phyloP scores from a whole-genome alignment of 345 rosid species.

The Eucalyptus albens region DNA sequence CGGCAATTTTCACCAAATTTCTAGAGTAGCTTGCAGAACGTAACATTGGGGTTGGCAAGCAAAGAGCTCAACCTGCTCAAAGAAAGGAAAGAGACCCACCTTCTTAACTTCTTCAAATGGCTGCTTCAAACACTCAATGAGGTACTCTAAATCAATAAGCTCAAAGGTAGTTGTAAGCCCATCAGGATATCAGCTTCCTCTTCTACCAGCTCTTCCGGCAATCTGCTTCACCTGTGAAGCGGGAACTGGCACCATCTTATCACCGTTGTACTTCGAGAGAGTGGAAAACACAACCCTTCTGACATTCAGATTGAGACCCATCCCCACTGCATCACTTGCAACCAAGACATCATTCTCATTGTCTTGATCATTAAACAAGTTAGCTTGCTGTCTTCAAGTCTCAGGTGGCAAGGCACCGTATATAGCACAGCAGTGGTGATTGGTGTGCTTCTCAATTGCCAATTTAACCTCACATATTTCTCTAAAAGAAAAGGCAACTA shows the following conservation, averaged over 20 bases:
- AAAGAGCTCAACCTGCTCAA: conserved; percentile 87
- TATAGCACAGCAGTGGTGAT: conserved; percentile 84
- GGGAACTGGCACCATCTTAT: conserved; percentile 65
- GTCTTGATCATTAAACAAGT: conserved; percentile 72
- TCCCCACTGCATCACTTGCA: conserved; percentile 95
- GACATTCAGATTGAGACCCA: conserved; percentile 90
- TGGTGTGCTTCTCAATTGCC: conserved; percentile 74
- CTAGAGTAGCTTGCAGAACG: conserved; percentile 53
- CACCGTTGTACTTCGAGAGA: conserved; percentile 74
- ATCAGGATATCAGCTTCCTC: conserved; percentile 83
- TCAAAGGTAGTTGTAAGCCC: conserved; percentile 79
- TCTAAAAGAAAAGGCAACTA: conserved; percentile 88
- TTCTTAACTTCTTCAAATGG: conserved; percentile 54
- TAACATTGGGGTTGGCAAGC: conserved; percentile 46
- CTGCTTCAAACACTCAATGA: conserved; percentile 76
- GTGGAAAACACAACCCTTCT: conserved; percentile 73
- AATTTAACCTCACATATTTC: conserved; percentile 90
- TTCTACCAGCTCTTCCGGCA: conserved; percentile 92
- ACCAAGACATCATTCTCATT: conserved; percentile 86
- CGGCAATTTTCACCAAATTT: conserved; percentile 70
- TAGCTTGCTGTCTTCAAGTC: conserved; percentile 87
- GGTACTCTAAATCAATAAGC: conserved; percentile 53
- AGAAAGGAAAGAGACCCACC: conserved; percentile 46
- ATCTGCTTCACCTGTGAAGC: conserved; percentile 91
- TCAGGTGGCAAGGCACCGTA: conserved; percentile 95